Evolutionary conservation across 352 stramenopile genomes (phyloP).

Genomic region (Pythium grandisporangium): DNA sequence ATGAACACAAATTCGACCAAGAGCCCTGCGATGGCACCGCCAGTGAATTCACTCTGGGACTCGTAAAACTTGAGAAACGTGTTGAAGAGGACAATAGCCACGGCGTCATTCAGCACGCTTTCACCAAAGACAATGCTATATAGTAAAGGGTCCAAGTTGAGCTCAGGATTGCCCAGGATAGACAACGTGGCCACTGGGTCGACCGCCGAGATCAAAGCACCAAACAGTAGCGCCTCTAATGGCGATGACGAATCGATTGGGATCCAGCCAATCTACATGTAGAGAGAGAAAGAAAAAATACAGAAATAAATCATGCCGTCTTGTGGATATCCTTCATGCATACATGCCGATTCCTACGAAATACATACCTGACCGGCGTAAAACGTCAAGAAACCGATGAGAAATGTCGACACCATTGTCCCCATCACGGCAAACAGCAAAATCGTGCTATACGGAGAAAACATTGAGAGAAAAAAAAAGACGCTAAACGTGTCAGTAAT

Average conservation of each 20-base stretch:
- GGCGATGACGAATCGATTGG: conserved; percentile 88
- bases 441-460: conserved; percentile 75
- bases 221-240: conserved; percentile 94
- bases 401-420: conserved; percentile 94
- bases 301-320: too few relatives aligned
- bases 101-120: conserved; percentile 95
- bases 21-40: conserved; percentile 39
- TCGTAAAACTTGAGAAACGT: conserved; percentile 90
- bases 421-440: conserved; percentile 92
- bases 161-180: conserved; percentile 91
- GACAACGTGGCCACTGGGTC: conserved; percentile 95
- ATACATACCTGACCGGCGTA: conserved; percentile 49
- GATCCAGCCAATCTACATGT: conserved; percentile 55
- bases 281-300: neutral
- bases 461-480: neutral
- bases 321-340: neutral
- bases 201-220: conserved; percentile 92
- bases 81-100: conserved; percentile 97
- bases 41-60: conserved; percentile 66
- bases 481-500: too few relatives aligned
- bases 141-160: conserved; percentile 84
- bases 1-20: conserved; percentile 74
- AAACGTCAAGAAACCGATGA: conserved; percentile 93
- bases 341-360: neutral
- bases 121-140: conserved; percentile 96